Evolutionary conservation across 2,329 filamentous ascomycete genomes (phyloP).

Genomic region (Apiospora rasikravindrae): DNA sequence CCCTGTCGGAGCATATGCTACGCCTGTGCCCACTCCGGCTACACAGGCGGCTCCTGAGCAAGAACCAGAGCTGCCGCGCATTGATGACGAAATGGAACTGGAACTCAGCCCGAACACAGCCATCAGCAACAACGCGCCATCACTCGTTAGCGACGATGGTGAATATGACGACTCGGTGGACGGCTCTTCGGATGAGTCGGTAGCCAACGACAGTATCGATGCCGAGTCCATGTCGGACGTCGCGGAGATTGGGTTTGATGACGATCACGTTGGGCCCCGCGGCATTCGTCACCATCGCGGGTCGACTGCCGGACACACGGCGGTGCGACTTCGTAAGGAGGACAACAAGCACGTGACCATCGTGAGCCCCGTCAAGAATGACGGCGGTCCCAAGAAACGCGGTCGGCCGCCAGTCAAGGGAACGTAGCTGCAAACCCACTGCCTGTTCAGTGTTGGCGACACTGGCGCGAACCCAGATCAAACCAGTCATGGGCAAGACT

Average conservation of each 20-base stretch:
- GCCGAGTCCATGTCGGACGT: conserved; percentile 65
- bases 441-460: neutral
- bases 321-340: conserved; percentile 58
- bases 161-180: conserved; percentile 77
- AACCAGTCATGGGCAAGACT: neutral
- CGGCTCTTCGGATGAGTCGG: conserved; percentile 63
- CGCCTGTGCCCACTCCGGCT: conserved; percentile 42
- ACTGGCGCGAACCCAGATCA: neutral
- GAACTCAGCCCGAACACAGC: conserved; percentile 73
- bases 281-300: conserved; percentile 50
- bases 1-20: conserved; percentile 45
- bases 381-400: conserved; percentile 39
- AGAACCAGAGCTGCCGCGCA: conserved; percentile 30
- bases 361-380: conserved; percentile 55
- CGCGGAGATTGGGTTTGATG: conserved; percentile 66
- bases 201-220: conserved; percentile 61
- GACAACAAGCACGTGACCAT: conserved; percentile 62
- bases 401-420: conserved; percentile 23
- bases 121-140: conserved; percentile 77
- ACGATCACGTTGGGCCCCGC: conserved; percentile 51
- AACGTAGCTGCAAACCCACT: neutral
- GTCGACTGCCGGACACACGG: conserved; percentile 41
- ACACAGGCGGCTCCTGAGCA: conserved; percentile 34
- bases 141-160: conserved; percentile 79
- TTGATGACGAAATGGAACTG: conserved; percentile 60